These are phyloP conservation scores for Aegilops bicornis DNA, from an alignment of 176 grass and related monocot species.

Conservation along the genomic window DNA sequence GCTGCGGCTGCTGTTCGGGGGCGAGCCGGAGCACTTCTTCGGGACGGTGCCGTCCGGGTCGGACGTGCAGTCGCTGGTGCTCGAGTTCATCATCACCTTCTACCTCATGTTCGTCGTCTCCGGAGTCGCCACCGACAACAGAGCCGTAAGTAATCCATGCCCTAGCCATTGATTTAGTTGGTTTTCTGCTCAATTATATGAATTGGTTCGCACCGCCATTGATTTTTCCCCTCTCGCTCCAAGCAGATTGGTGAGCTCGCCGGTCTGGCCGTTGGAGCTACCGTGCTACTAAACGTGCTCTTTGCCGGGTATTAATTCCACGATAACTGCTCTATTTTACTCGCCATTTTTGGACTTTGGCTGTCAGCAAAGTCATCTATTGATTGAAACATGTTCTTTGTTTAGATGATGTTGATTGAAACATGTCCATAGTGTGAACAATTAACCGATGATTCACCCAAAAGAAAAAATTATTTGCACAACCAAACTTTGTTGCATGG, in stretches of 20 bases:
- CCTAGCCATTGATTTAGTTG: neutral
- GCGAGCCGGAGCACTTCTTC: conserved; percentile 47
- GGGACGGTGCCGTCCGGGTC: conserved; percentile 73
- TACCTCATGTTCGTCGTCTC: conserved; percentile 97
- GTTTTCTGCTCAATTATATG: neutral
- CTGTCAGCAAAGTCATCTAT: neutral
- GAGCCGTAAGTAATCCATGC: conserved; percentile 53
- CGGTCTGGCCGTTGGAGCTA: conserved; percentile 80
- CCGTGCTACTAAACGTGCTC: conserved; percentile 61
- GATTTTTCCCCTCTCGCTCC: neutral
- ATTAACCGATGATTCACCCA: neutral
- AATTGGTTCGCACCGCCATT: neutral
- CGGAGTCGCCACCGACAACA: conserved; percentile 89
- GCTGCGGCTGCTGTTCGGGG: conserved; percentile 59
- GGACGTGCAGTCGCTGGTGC: conserved; percentile 63
- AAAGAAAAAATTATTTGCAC: neutral
- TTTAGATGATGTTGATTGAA: neutral
- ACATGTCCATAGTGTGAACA: neutral
- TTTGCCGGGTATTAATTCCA: conserved; percentile 56
- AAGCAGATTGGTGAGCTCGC: conserved; percentile 82
- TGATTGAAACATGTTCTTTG: neutral
- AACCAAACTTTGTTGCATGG: no score
- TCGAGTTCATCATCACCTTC: conserved; percentile 95
- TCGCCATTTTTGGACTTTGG: neutral
- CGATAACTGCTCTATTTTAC: neutral